Base-by-base conservation (phyloP, 305 asterid genomes). In the Salvia sclarea region DNA sequence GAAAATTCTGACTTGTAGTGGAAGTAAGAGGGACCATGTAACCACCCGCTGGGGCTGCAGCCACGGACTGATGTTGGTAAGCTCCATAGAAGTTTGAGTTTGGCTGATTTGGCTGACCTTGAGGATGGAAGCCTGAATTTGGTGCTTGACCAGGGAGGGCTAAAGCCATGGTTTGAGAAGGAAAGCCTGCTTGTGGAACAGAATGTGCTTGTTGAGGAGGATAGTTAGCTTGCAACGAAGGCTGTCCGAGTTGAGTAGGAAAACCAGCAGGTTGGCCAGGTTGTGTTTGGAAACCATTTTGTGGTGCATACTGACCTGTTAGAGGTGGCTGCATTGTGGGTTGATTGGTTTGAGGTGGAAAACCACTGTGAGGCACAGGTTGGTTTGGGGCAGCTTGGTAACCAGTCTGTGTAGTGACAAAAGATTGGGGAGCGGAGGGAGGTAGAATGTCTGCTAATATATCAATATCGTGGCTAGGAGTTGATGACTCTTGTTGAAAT, bases 371-470 rank as follows among this genome's bases (percentile, higher is more conserved):
- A 62, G 83, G 37, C 25, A 69, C 70, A 45, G 79, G 62, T 69
- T 78, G 91, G 73, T 54, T 48, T 40, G 83, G 72, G 74, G 82
- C 79, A 71, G 55, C 78, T 11, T 74, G 70, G 76, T 78, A 76
- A 33, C 77, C 82, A 60, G 66, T 56, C 69, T 74, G 84, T 70
- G 90, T 13, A 70, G 38, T 62, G 61, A 58, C 79, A 76, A 61
- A 70, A 45, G 79, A 64, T 25, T 83, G 80, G 56, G 88, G 78
- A 66, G 76, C 89, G 49, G 96, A 79, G 30, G 92, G 93, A 6
- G 96, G 99, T 61, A 94, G 96, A 79, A 94, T 91, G 80, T 89
- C 96, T 0, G 96, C 99, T 78, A 94, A 84, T 76, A 94, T 86
- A 78, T 94, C 97, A 70, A 86, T 52, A 50, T 87, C 91, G 16